Base-by-base conservation (phyloP, 1,139 yeast genomes). In the Sugiyamaella castrensis region DNA sequence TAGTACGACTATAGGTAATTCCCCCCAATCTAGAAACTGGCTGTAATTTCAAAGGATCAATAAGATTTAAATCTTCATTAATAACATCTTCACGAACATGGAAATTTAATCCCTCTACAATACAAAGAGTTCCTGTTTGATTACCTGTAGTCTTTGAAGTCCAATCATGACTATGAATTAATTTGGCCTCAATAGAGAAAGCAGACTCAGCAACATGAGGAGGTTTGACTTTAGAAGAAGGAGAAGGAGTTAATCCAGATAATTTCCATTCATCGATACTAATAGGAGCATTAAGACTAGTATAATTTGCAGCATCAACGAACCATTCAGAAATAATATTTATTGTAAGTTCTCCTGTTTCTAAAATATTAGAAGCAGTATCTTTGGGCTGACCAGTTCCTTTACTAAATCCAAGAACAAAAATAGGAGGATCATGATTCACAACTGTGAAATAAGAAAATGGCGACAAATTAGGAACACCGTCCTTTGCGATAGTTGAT, bases 241-340 rank as follows among this genome's bases (percentile, higher is more conserved):
- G 57, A 7, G 65, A 56, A 2, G 78, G 78, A 1, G 84, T 80
- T 51, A 81, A 67, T 0, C 86, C 86, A 11, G 76, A 59, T 38
- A 79, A 64, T 49, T 73, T 68, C 80, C 82, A 81, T 60, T 81
- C 87, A 53, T 76, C 77, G 12, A 75, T 70, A 1, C 68, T 77
- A 0, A 60, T 45, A 1, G 85, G 85, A 2, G 81, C 73, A 54
- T 73, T 65, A 26, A 70, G 69, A 13, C 76, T 66, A n/a, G 78
- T 65, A 54, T 64, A 74, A 59, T 81, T 80, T 11, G 84, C 83
- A 13, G 85, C 85, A 49, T 81, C 87, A 28, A 76, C 67, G 58
- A 80, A 78, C 84, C 84, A 81, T 62, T 81, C 87, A 41, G 81
- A 73, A 34, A 81, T 73, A 47, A 81, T 73, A 60, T 76, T 81